These are phyloP conservation scores for Lentinus brumalis DNA, from an alignment of 768 basidiomycete genomes.

Conservation along the genomic window DNA sequence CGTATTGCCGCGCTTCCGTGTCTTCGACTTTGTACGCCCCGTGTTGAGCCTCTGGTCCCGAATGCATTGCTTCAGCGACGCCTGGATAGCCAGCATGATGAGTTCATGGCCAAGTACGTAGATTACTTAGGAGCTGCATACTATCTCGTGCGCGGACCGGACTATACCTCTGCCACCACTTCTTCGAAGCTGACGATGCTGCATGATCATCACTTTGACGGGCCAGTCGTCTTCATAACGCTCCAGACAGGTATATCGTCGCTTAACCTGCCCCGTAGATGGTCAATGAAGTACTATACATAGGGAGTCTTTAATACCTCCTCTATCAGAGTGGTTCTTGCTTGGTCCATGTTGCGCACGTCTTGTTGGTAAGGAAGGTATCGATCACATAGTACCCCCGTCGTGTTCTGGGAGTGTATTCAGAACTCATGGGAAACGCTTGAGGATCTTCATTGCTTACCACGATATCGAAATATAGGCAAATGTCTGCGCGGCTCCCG, in stretches of 20 bases:
- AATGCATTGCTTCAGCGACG: no score
- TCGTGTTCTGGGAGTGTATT: not conserved
- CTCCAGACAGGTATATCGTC: not conserved
- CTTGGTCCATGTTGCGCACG: not conserved
- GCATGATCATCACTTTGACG: not conserved
- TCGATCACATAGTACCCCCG: conserved; percentile 5
- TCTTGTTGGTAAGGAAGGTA: not conserved
- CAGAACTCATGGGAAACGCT: not conserved
- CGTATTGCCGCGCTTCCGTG: not conserved
- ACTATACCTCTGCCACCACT: not conserved
- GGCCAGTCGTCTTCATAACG: conserved; percentile 4
- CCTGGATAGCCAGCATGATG: no score
- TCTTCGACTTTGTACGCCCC: not conserved
- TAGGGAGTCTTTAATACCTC: not conserved
- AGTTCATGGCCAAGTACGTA: no score
- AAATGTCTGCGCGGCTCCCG: not conserved
- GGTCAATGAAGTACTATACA: no score
- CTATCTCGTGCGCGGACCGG: not conserved
- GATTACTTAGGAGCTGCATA: no score
- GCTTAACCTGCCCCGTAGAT: not conserved
- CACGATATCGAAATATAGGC: not conserved
- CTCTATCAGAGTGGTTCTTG: not conserved
- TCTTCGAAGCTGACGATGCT: conserved; percentile 9
- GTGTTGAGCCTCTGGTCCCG: no score
- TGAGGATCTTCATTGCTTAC: not conserved